Percentiles rank a stretch among this genome's conserved stretches.
These are phyloP conservation scores for Epichloe typhina DNA, from an alignment of 2,329 filamentous ascomycete species.

Conservation along the genomic window DNA sequence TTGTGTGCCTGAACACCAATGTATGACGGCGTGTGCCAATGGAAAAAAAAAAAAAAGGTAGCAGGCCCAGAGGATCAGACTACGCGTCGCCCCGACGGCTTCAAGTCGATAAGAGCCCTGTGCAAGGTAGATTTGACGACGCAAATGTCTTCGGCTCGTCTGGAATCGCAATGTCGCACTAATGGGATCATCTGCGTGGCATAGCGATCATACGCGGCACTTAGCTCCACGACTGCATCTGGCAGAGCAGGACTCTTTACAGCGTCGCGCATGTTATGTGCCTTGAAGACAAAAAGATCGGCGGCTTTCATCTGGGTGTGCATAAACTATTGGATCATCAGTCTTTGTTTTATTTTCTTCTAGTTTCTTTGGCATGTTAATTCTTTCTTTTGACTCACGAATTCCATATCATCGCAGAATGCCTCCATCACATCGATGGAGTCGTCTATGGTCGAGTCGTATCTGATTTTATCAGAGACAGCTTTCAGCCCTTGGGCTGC, in stretches of 20 bases:
- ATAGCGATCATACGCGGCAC: background rate
- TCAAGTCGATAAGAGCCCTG: background rate
- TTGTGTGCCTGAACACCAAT: no score
- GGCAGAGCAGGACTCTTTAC: background rate
- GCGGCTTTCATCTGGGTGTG: background rate
- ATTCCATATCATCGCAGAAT: constrained; percentile 1
- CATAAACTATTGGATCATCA: background rate
- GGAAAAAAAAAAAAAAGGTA: no score
- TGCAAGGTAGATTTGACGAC: background rate
- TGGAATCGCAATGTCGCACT: background rate
- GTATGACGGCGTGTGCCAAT: no score
- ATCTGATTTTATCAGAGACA: background rate
- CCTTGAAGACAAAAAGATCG: constrained; percentile 1
- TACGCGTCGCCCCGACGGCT: background rate
- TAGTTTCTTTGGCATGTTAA: background rate
- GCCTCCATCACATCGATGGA: background rate
- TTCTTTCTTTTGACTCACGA: background rate
- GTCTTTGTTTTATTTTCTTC: no score
- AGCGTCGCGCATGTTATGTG: background rate
- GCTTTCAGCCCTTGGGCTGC: background rate
- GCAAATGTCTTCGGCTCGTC: background rate
- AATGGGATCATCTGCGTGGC: background rate
- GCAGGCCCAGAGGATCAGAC: background rate
- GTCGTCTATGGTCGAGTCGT: background rate
- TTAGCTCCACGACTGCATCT: background rate